These are phyloP conservation scores for Cystobasidium tubakii DNA, from an alignment of 768 basidiomycete species.

Conservation along the genomic window DNA sequence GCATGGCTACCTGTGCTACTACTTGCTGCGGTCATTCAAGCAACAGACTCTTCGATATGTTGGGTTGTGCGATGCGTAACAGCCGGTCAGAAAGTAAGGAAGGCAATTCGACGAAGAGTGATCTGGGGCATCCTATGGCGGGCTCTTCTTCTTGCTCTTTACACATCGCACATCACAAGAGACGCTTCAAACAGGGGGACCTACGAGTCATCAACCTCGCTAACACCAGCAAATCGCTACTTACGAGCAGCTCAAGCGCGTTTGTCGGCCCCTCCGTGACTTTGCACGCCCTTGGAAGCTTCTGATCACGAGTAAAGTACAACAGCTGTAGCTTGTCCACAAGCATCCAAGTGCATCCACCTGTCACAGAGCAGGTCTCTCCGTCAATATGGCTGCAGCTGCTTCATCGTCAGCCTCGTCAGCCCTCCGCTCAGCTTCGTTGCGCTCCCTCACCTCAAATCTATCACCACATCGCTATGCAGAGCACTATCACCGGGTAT, in stretches of 20 bases:
- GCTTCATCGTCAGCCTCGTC: neutral
- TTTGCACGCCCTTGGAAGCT: neutral
- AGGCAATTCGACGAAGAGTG: neutral
- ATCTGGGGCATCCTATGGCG: neutral
- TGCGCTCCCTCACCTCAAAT: constrained; percentile 20
- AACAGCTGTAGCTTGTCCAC: neutral
- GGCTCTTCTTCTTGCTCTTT: neutral
- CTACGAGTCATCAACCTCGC: too few species aligned
- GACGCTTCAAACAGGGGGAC: neutral
- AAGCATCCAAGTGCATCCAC: neutral
- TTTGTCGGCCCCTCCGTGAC: neutral
- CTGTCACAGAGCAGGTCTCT: neutral
- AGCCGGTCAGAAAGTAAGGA: neutral
- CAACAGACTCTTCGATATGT: too few species aligned
- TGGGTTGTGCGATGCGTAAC: neutral
- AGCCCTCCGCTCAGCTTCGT: neutral
- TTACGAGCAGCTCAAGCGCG: neutral
- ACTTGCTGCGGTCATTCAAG: neutral
- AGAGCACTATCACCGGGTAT: constrained; percentile 75
- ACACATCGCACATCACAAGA: neutral
- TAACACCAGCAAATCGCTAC: neutral
- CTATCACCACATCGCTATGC: constrained; percentile 56
- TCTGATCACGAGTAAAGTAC: neutral
- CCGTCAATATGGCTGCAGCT: neutral
- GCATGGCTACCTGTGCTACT: neutral